Conservation (phyloP, 2,329 filamentous ascomycete genomes). For the Penicillium decumbens region DNA sequence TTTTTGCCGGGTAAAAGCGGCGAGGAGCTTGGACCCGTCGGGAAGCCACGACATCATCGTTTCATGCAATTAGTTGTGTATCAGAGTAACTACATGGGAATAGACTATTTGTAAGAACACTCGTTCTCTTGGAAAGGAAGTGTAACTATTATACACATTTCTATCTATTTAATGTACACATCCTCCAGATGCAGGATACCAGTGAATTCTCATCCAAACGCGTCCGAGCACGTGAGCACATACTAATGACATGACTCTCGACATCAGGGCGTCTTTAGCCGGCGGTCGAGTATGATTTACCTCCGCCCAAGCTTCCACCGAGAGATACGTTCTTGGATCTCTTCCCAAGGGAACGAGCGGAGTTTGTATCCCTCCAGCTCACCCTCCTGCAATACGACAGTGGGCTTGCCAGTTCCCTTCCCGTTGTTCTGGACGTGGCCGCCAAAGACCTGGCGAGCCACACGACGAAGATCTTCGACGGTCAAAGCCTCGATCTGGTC, state of each 20-base stretch:
- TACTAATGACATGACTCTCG: background rate
- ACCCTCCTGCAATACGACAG: constrained; percentile 90
- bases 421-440: constrained; percentile 73
- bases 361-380: constrained; percentile 65
- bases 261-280: background rate
- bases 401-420: constrained; percentile 77
- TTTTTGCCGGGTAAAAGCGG: constrained; percentile 39
- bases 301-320: constrained; percentile 73
- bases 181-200: constrained; percentile 3
- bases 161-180: constrained; percentile 16
- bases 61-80: background rate
- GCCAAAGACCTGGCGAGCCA: constrained; percentile 72
- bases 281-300: constrained; percentile 31
- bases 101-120: no score
- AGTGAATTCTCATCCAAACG: background rate
- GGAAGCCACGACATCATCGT: constrained; percentile 10
- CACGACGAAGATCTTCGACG: constrained; percentile 71
- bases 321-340: constrained; percentile 81
- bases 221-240: constrained; percentile 1
- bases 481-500: constrained; percentile 76
- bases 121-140: background rate
- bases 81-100: background rate
- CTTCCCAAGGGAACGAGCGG: constrained; percentile 72
- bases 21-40: constrained; percentile 29
- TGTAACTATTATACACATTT: constrained; percentile 16